phyloP scores from a whole-genome alignment of 2,329 filamentous ascomycete genomes.

The Podosphaera fusca region DNA sequence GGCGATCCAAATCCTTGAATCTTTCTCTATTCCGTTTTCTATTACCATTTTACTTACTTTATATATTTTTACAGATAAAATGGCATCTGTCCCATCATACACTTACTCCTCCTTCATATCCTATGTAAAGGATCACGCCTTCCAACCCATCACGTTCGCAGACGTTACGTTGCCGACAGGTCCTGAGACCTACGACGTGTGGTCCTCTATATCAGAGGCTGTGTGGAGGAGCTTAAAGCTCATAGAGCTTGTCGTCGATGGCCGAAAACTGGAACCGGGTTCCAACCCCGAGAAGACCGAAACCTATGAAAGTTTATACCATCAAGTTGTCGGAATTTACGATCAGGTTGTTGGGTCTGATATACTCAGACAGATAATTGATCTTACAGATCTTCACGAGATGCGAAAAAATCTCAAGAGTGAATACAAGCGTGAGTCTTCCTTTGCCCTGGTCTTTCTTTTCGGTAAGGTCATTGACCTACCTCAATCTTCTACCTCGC shows the following conservation, averaged over 20 bases:
- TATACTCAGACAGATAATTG: neutral
- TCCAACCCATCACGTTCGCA: neutral
- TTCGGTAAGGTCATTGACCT: neutral
- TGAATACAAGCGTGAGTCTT: neutral
- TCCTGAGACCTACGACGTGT: neutral
- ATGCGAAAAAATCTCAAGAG: neutral
- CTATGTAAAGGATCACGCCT: neutral
- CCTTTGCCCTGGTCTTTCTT: neutral
- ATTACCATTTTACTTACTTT: no score
- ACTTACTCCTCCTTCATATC: neutral
- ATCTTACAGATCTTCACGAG: neutral
- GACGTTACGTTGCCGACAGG: neutral
- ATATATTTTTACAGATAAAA: no score
- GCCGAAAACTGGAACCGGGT: neutral
- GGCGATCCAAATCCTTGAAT: no score
- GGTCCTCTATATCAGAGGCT: neutral
- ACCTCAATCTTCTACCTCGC: neutral
- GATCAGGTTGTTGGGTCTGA: neutral
- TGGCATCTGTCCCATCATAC: no score
- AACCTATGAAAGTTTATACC: neutral
- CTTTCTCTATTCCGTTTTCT: no score
- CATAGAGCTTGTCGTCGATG: neutral
- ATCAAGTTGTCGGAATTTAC: neutral
- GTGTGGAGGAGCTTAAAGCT: neutral
- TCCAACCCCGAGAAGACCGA: neutral